Base-by-base conservation (phyloP, 441 rosid species). In the Gossypium davidsonii region DNA sequence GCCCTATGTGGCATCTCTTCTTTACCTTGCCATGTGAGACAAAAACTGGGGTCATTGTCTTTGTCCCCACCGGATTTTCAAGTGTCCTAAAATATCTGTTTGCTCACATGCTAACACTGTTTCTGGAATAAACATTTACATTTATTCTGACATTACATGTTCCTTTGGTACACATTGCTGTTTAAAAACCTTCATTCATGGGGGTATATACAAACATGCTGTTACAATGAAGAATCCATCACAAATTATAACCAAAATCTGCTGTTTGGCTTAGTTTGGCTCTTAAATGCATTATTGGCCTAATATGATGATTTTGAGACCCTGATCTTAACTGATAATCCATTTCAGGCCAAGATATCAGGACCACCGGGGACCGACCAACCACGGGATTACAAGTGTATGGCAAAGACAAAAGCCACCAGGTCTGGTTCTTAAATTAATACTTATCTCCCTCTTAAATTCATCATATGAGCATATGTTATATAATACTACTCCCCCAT, bases 401-500 rank as follows among this genome's bases (percentile, higher is more conserved):
- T 77, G 88, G 88, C 71, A 58, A 62, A 25, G 6, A 70, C 67
- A 63, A 61, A 61, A 23, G 86, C 85, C 85, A 81, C 72, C 73
- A 39, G 25, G 78, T 42, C 74, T 10, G 57, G 17, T 1, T 31
- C 68, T 77, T 72, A 60, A 70, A 67, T 70, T 60, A 73, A 78
- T 17, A 21, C 71, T 26, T 14, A 23, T 6, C 34, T 59, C 21
- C 17, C 67, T 58, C 59, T 49, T 75, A 60, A 17, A 79, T 77
- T 86, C 78, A 80, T 83, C 86, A 75, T 83, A 79, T 84, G 86
- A 75, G 68, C 74, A 66, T 28, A 39, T 78, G 73, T 70, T 82
- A 61, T 77, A 79, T 65, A 76, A 71, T n/a, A 63, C 14, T 18
- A 7, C 11, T 8, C 44, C 67, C 80, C 81, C 83, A 83, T 83